Evolutionary conservation across 306 rosid genomes (phyloP).

Genomic region (Pyrus betulifolia): DNA sequence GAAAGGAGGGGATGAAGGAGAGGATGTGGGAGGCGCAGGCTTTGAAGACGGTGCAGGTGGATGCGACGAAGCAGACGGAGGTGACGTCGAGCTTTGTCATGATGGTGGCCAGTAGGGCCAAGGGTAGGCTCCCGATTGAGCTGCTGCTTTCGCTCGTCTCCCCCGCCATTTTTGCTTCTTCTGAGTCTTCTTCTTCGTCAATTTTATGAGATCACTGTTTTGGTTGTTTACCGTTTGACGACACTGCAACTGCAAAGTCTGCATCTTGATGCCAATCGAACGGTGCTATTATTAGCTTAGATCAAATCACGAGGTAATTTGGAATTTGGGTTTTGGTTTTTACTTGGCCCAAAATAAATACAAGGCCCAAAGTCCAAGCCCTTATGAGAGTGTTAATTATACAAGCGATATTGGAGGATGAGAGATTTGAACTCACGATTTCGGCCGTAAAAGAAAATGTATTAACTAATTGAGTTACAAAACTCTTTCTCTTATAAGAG

Average conservation of each 20-base stretch:
- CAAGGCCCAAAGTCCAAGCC: neutral
- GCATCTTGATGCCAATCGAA: neutral
- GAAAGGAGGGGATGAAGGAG: slow-evolving; percentile 63
- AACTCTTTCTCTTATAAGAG: neutral
- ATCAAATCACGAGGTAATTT: neutral
- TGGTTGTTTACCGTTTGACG: neutral
- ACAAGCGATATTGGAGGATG: too few species aligned
- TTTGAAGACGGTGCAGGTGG: slow-evolving; percentile 60
- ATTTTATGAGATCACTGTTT: neutral
- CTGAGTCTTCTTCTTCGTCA: neutral
- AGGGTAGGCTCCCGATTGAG: slow-evolving; percentile 38
- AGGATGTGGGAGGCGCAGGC: slow-evolving; percentile 54
- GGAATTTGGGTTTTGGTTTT: neutral
- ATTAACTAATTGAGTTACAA: neutral
- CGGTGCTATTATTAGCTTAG: neutral
- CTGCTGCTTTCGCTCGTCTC: slow-evolving; percentile 4
- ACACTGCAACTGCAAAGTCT: neutral
- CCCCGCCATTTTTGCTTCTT: neutral
- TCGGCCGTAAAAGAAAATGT: too few species aligned
- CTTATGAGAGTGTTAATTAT: too few species aligned
- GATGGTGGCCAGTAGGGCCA: slow-evolving; percentile 51
- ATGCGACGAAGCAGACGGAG: slow-evolving; percentile 65
- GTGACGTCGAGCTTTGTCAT: slow-evolving; percentile 73
- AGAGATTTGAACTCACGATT: neutral
- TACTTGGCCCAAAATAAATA: neutral